Conservation (phyloP, 768 basidiomycete species). For the Pleurotus salmoneostramineus region DNA sequence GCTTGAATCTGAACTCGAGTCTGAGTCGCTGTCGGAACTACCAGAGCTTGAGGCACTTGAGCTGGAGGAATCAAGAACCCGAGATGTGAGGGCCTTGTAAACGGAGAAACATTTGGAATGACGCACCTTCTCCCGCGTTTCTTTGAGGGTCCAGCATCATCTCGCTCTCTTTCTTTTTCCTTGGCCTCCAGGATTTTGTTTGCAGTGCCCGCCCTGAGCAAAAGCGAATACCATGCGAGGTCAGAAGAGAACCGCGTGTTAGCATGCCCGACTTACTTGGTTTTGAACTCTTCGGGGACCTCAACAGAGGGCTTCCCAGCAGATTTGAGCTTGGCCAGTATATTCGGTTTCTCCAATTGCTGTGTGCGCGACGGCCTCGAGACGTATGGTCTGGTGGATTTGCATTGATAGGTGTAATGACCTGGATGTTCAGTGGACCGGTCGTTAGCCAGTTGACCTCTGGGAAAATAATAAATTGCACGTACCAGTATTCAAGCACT, state of each 20-base stretch:
- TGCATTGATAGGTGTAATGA: constrained; percentile 92
- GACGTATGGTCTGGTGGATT: constrained; percentile 73
- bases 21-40: constrained; percentile 40
- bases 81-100: background rate
- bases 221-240: no score
- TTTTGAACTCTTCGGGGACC: constrained; percentile 89
- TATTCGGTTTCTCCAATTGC: constrained; percentile 73
- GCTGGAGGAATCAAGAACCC: constrained; percentile 4
- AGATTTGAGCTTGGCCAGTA: constrained; percentile 62
- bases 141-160: constrained; percentile 30
- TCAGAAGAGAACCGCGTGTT: no score
- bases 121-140: constrained; percentile 31
- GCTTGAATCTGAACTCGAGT: constrained; percentile 35
- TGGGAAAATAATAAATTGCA: background rate
- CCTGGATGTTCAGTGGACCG: constrained; percentile 37
- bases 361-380: constrained; percentile 88
- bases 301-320: constrained; percentile 77
- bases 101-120: constrained; percentile 6
- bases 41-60: constrained; percentile 18
- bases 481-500: constrained; percentile 69
- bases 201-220: constrained; percentile 67
- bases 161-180: constrained; percentile 63
- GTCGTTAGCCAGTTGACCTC: background rate
- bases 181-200: constrained; percentile 80
- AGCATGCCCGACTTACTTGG: constrained; percentile 44